Evolutionary conservation across 2,329 filamentous ascomycete species (phyloP).

Genomic region (Thielaviopsis ethacetica): DNA sequence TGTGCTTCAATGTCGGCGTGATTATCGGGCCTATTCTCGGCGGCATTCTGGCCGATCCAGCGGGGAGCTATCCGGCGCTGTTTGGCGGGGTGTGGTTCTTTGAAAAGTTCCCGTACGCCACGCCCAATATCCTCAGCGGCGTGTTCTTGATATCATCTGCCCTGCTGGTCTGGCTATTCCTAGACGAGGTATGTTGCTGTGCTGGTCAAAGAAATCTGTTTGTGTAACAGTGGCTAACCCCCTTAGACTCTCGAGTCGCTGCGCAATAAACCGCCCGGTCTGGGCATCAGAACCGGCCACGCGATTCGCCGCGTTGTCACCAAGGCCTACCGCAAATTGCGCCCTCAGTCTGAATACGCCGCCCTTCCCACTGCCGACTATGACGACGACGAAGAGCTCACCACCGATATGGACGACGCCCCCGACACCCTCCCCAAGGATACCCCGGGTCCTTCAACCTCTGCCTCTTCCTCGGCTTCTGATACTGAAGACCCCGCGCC

Average conservation of each 20-base stretch:
- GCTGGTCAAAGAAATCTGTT: not conserved
- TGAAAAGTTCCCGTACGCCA: conserved; percentile 33
- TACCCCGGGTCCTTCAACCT: not conserved
- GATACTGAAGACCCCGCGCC: conserved; percentile 4
- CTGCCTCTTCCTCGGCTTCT: conserved; percentile 10
- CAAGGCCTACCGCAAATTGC: not conserved
- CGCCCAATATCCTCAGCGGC: conserved; percentile 37
- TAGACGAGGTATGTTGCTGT: conserved; percentile 28
- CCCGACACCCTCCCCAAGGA: not conserved
- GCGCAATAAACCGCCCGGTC: conserved; percentile 22
- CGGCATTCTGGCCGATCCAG: conserved; percentile 52
- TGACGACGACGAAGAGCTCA: not conserved
- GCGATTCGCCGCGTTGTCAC: not conserved
- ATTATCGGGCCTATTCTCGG: conserved; percentile 56
- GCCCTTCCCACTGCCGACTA: not conserved
- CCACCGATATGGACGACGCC: not conserved
- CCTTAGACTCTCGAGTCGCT: conserved; percentile 31
- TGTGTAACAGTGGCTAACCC: not conserved
- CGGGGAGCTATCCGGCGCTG: conserved; percentile 38
- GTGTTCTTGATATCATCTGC: conserved; percentile 27
- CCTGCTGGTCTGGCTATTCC: conserved; percentile 29
- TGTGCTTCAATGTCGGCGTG: conserved; percentile 57
- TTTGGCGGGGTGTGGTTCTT: conserved; percentile 33
- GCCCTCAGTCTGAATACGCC: not conserved
- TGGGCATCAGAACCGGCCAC: conserved; percentile 25